These are phyloP conservation scores for Apophysomyces trapeziformis DNA, from an alignment of 371 early-diverging fungal genomes.

Conservation along the genomic window DNA sequence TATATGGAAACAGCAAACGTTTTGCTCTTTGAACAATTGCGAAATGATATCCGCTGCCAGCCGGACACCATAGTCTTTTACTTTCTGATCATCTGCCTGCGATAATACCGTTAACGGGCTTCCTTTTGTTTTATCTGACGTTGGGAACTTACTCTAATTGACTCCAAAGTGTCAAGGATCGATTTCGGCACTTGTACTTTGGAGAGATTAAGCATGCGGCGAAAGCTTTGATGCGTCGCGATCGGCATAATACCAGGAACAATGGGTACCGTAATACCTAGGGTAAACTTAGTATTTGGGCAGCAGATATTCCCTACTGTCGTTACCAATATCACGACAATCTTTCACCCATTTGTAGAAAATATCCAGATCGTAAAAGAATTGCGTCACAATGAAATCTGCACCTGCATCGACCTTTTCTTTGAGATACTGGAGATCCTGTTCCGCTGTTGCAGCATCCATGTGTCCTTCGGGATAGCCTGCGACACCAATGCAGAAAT, in stretches of 20 bases:
- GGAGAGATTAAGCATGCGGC: constrained; percentile 83
- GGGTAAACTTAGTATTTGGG: neutral
- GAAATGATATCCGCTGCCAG: constrained; percentile 76
- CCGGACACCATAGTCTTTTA: constrained; percentile 89
- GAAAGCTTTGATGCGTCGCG: constrained; percentile 89
- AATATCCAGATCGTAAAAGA: constrained; percentile 84
- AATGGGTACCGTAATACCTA: constrained; percentile 84
- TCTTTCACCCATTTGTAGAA: constrained; percentile 78
- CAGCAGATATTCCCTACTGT: neutral
- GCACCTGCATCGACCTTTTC: constrained; percentile 92
- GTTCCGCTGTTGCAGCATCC: constrained; percentile 62
- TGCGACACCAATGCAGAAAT: constrained; percentile 96
- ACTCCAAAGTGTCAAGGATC: constrained; percentile 73
- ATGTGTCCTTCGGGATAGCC: constrained; percentile 97
- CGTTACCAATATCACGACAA: constrained; percentile 63
- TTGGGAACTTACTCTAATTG: constrained; percentile 63
- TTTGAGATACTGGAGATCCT: constrained; percentile 69
- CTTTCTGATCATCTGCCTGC: constrained; percentile 88
- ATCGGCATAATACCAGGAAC: constrained; percentile 96
- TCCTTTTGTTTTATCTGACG: neutral
- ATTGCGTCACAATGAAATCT: constrained; percentile 93
- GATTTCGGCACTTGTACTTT: constrained; percentile 78
- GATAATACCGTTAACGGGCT: neutral
- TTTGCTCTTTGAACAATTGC: constrained; percentile 54
- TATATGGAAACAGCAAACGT: constrained; percentile 72